Evolutionary conservation across 2,329 filamentous ascomycete genomes (phyloP).

Genomic region (Fusarium mangiferae): DNA sequence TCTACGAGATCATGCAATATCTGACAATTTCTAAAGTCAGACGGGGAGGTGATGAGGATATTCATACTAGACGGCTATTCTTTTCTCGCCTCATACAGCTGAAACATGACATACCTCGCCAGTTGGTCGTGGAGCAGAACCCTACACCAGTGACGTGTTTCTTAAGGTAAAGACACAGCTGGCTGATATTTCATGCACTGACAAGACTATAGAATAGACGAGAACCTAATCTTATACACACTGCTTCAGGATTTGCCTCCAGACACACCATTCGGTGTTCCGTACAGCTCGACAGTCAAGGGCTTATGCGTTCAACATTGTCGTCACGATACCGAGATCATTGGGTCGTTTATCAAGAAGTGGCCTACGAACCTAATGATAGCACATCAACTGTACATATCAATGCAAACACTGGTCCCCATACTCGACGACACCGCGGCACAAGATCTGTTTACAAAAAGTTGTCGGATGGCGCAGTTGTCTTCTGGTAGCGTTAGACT

Average conservation of each 20-base stretch:
- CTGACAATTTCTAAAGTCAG: neutral
- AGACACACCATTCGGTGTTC: neutral
- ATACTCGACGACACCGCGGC: neutral
- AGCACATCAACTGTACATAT: neutral
- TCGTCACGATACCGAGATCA: neutral
- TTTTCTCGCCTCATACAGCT: neutral
- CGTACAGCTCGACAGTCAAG: neutral
- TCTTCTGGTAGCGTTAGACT: neutral
- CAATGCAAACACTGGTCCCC: neutral
- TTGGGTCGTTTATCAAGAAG: neutral
- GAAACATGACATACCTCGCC: neutral
- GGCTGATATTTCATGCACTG: neutral
- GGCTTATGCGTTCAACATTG: neutral
- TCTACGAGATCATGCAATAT: conserved; percentile 1
- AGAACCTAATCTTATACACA: neutral
- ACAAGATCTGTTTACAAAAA: neutral
- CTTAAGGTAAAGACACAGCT: neutral
- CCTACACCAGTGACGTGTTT: neutral
- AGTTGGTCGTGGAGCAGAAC: neutral
- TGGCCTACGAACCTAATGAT: neutral
- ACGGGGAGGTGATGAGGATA: neutral
- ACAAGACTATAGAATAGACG: neutral
- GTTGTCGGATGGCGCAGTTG: neutral
- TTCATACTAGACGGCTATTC: neutral
- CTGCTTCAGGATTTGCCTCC: neutral